These are phyloP conservation scores for Calonectria henricotiae DNA, from an alignment of 2,329 filamentous ascomycete species.

Conservation along the genomic window DNA sequence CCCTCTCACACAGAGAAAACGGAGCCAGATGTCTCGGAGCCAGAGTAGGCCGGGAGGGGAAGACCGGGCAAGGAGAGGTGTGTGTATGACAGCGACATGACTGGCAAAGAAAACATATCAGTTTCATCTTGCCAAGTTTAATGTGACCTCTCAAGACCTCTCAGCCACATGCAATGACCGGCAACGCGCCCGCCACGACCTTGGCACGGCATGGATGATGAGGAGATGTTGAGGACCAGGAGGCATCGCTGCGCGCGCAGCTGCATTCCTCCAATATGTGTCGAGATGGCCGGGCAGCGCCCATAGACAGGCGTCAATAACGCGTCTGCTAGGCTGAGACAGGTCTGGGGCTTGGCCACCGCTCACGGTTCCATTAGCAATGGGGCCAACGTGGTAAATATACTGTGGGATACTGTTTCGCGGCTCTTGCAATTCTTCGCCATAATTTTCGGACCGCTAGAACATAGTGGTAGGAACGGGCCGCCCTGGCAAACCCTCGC, in stretches of 20 bases:
- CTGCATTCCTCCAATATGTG: neutral
- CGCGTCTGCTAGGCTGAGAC: constrained; percentile 2
- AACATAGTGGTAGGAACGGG: constrained; percentile 1
- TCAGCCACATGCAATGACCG: neutral
- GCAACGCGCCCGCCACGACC: neutral
- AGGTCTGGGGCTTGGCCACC: neutral
- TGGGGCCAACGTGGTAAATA: neutral
- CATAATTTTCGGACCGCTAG: neutral
- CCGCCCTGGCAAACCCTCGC: neutral
- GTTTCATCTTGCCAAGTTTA: neutral
- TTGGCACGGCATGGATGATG: constrained; percentile 2
- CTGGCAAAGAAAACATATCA: constrained; percentile 11
- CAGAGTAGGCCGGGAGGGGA: neutral
- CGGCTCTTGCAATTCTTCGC: neutral
- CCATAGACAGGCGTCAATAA: neutral
- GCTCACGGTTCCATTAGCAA: neutral
- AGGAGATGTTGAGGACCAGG: neutral
- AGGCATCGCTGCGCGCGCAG: neutral
- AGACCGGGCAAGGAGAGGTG: neutral
- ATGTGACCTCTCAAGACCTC: no score
- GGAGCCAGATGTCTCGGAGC: neutral
- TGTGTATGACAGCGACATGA: neutral
- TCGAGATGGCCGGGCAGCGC: neutral
- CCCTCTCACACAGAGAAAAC: no score
- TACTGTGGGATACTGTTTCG: neutral